A percentile compares a stretch with the other conserved stretches of the same genome.
phyloP scores from a whole-genome alignment of 768 basidiomycete genomes.

The Candolleomyces aberdarensis region DNA sequence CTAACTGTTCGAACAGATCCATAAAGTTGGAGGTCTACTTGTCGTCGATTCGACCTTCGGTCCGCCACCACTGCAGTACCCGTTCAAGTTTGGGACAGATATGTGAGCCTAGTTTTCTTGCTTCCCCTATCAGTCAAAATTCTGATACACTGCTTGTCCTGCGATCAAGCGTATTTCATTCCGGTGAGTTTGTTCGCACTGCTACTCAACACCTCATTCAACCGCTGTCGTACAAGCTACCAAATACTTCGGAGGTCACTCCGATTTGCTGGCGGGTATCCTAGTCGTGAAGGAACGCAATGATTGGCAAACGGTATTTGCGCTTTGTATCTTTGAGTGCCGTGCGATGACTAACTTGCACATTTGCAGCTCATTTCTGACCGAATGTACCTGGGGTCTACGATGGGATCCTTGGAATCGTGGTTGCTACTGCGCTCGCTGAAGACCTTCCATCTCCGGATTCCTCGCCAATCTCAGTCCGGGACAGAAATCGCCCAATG shows the following conservation, averaged over 20 bases:
- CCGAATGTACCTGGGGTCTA: constrained; percentile 60
- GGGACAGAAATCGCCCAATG: constrained; percentile 73
- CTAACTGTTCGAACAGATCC: constrained; percentile 41
- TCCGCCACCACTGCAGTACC: constrained; percentile 85
- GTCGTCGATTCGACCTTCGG: constrained; percentile 85
- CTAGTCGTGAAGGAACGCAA: constrained; percentile 63
- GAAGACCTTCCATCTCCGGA: constrained; percentile 76
- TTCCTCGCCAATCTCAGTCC: constrained; percentile 74
- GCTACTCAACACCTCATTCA: neutral
- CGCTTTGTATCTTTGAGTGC: neutral
- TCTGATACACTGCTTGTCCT: neutral
- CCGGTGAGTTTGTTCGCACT: constrained; percentile 35
- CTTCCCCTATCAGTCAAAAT: neutral
- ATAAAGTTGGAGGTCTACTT: constrained; percentile 69
- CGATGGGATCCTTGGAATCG: constrained; percentile 76
- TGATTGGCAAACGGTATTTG: constrained; percentile 60
- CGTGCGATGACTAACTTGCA: neutral
- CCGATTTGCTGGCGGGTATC: constrained; percentile 77
- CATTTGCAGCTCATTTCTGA: constrained; percentile 53
- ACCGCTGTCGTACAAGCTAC: constrained; percentile 41
- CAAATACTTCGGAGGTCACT: constrained; percentile 88
- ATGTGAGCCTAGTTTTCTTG: constrained; percentile 27
- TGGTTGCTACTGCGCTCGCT: constrained; percentile 85
- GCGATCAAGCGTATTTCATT: constrained; percentile 48
- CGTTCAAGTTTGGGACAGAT: constrained; percentile 87